Percentiles rank a stretch among this genome's conserved stretches.
These are phyloP conservation scores for Ophiostoma ulmi DNA, from an alignment of 2,329 filamentous ascomycete species.

Conservation along the genomic window DNA sequence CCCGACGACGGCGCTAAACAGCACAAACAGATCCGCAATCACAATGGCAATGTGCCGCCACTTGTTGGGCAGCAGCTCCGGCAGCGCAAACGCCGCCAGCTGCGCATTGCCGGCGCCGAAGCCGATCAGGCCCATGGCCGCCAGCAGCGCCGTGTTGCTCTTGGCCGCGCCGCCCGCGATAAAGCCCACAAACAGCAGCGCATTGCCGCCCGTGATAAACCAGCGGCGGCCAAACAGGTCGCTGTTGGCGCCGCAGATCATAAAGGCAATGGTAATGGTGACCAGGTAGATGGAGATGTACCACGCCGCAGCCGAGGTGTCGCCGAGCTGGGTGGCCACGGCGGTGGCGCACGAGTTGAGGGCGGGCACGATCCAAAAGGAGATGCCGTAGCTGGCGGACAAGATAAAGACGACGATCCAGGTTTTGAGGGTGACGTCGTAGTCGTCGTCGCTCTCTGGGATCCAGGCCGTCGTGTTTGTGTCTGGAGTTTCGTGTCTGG, in stretches of 20 bases:
- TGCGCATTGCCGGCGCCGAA: slow-evolving; percentile 44
- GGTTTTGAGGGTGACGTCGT: slow-evolving; percentile 39
- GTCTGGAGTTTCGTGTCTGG: too few species aligned
- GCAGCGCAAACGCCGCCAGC: slow-evolving; percentile 43
- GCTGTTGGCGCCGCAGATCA: slow-evolving; percentile 41
- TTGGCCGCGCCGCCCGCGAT: slow-evolving; percentile 39
- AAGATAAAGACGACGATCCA: slow-evolving; percentile 39
- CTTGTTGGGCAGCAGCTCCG: slow-evolving; percentile 46
- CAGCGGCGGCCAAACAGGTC: slow-evolving; percentile 45
- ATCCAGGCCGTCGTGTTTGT: slow-evolving; percentile 22
- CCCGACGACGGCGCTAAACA: slow-evolving; percentile 43
- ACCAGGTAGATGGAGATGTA: slow-evolving; percentile 39
- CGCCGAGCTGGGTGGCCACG: slow-evolving; percentile 36
- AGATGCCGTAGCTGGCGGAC: slow-evolving; percentile 36
- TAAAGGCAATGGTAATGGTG: slow-evolving; percentile 40
- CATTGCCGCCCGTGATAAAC: slow-evolving; percentile 42
- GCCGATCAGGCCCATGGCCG: slow-evolving; percentile 39
- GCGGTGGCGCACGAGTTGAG: slow-evolving; percentile 32
- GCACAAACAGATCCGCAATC: slow-evolving; percentile 40
- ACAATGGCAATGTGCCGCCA: slow-evolving; percentile 44
- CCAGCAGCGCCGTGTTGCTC: slow-evolving; percentile 38
- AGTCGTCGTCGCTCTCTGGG: slow-evolving; percentile 35
- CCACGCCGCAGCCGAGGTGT: slow-evolving; percentile 34
- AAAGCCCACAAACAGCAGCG: slow-evolving; percentile 38
- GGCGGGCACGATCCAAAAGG: slow-evolving; percentile 38